Percentiles rank a stretch among this genome's conserved stretches.
Conservation (phyloP, 352 stramenopile genomes). For the Pythium grandisporangium region DNA sequence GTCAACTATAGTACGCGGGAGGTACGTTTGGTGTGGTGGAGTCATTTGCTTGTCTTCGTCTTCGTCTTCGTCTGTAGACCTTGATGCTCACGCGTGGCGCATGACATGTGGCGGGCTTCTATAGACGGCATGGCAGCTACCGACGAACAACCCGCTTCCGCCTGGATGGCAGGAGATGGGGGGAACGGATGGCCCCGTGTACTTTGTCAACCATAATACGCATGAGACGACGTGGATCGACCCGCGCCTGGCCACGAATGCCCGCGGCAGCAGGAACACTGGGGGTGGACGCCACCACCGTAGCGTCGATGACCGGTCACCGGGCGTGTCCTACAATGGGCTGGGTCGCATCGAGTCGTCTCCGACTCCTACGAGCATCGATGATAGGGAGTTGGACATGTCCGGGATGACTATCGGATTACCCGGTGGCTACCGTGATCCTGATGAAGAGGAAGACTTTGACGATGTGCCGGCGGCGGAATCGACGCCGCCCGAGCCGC, state of each 20-base stretch:
- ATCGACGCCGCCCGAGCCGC: background rate
- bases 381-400: too few species aligned
- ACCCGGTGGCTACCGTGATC: background rate
- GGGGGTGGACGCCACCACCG: too few species aligned
- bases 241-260: slow-evolving; percentile 32
- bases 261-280: too few species aligned
- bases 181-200: slow-evolving; percentile 60
- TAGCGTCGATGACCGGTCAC: too few species aligned
- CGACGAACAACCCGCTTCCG: slow-evolving; percentile 54
- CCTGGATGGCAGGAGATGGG: slow-evolving; percentile 75
- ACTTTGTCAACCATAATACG: slow-evolving; percentile 80
- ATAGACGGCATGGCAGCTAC: slow-evolving; percentile 79
- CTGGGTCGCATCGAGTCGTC: slow-evolving; percentile 10
- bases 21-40: slow-evolving; percentile 36
- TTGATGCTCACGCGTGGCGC: background rate
- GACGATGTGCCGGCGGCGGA: slow-evolving; percentile 2
- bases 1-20: slow-evolving; percentile 77
- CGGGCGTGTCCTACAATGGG: slow-evolving; percentile 3
- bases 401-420: slow-evolving; percentile 10
- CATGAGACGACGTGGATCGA: slow-evolving; percentile 75
- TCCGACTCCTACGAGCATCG: too few species aligned
- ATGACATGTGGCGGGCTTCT: too few species aligned
- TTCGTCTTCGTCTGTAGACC: background rate
- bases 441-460: slow-evolving; percentile 8
- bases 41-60: background rate